Evolutionary conservation across 495 filamentous ascomycete genomes (phyloP).

Genomic region (Podospora pseudocomata): DNA sequence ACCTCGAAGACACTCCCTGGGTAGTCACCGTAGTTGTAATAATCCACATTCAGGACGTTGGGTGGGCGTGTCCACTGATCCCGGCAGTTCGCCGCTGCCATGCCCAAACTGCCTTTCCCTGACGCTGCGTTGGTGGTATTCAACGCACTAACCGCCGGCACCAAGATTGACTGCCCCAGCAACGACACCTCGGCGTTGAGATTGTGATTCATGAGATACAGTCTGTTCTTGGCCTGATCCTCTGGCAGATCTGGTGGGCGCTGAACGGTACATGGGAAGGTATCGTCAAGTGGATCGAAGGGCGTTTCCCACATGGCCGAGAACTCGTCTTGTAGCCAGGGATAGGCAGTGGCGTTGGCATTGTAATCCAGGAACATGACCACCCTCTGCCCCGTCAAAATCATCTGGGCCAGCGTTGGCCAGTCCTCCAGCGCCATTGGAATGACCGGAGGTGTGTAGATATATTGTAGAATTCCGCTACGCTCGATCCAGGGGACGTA

Average conservation of each 20-base stretch:
- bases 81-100: conserved; percentile 65
- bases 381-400: conserved; percentile 55
- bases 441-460: conserved; percentile 66
- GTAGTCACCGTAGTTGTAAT: conserved; percentile 68
- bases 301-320: conserved; percentile 72
- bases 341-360: conserved; percentile 71
- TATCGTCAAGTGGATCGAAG: conserved; percentile 61
- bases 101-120: conserved; percentile 67
- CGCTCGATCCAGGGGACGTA: conserved; percentile 54
- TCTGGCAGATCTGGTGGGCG: conserved; percentile 60
- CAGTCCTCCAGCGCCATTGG: conserved; percentile 72
- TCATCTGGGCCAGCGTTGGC: conserved; percentile 80
- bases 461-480: conserved; percentile 63
- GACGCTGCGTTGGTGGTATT: conserved; percentile 66
- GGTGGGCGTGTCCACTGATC: conserved; percentile 66
- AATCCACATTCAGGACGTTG: conserved; percentile 87
- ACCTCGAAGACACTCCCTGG: conserved; percentile 87
- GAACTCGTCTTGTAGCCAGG: conserved; percentile 75
- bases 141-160: conserved; percentile 66
- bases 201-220: conserved; percentile 95
- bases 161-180: conserved; percentile 58
- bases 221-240: conserved; percentile 52
- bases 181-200: conserved; percentile 70
- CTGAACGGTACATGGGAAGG: conserved; percentile 66
- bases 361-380: conserved; percentile 69